Conservation (phyloP, 2,329 filamentous ascomycete species). For the Capronia americana region DNA sequence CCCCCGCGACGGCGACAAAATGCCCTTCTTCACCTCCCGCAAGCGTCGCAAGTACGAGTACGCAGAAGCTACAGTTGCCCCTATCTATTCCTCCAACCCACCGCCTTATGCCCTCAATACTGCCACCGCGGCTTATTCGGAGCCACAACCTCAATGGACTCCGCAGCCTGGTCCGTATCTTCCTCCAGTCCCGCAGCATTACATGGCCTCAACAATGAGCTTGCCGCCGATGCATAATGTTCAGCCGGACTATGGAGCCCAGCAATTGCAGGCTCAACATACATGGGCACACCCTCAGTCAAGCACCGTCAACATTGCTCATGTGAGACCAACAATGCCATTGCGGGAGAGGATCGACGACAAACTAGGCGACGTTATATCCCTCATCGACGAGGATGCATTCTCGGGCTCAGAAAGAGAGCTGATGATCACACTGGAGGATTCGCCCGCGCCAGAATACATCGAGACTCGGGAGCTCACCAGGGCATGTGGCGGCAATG, state of each 20-base stretch:
- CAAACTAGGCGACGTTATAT: constrained; percentile 72
- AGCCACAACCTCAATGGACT: constrained; percentile 24
- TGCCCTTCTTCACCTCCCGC: constrained; percentile 25
- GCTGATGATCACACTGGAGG: constrained; percentile 24
- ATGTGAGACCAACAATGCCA: constrained; percentile 5
- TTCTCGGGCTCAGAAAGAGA: constrained; percentile 55
- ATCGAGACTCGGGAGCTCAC: constrained; percentile 13
- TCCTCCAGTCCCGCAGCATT: neutral
- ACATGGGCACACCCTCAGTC: constrained; percentile 21
- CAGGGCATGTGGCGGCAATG: constrained; percentile 1
- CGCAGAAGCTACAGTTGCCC: constrained; percentile 12
- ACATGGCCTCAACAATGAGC: constrained; percentile 22
- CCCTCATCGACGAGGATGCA: constrained; percentile 71
- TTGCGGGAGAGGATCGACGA: constrained; percentile 62
- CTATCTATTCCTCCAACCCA: constrained; percentile 15
- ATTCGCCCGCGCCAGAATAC: constrained; percentile 14
- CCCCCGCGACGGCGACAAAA: neutral
- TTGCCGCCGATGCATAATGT: constrained; percentile 9
- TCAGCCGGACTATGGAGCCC: constrained; percentile 4
- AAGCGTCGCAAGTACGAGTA: constrained; percentile 25
- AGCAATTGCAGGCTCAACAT: constrained; percentile 20
- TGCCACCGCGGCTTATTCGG: neutral
- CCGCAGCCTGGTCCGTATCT: constrained; percentile 17
- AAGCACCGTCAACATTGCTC: neutral
- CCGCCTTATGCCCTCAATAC: constrained; percentile 16